Conservation (phyloP, 768 basidiomycete genomes). For the Fistulinella prunicolor region DNA sequence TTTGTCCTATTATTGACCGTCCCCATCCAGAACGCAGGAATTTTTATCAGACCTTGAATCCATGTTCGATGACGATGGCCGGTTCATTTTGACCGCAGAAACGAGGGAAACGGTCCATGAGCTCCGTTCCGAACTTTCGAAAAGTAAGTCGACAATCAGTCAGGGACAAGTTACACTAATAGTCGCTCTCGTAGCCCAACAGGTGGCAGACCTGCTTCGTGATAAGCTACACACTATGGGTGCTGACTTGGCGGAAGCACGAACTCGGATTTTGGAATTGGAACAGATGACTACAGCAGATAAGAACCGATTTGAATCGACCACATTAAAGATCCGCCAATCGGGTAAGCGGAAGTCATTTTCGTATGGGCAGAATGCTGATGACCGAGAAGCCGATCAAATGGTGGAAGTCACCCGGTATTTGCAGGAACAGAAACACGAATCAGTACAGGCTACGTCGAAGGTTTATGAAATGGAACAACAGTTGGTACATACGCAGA, state of each 20-base stretch:
- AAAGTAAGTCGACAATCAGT: conserved; percentile 24
- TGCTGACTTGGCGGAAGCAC: conserved; percentile 42
- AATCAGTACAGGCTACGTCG: conserved; percentile 23
- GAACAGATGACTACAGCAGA: conserved; percentile 28
- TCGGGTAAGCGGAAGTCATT: conserved; percentile 17
- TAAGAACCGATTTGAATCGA: conserved; percentile 20
- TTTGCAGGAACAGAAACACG: conserved; percentile 29
- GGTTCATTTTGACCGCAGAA: conserved; percentile 23
- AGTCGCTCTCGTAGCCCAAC: conserved; percentile 36
- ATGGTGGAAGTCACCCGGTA: conserved; percentile 23
- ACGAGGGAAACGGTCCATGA: conserved; percentile 32
- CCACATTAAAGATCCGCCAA: conserved; percentile 22
- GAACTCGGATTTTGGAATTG: conserved; percentile 36
- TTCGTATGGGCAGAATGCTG: conserved; percentile 7
- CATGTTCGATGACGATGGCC: conserved; percentile 27
- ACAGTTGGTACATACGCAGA: conserved; percentile 20
- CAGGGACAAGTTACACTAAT: not conserved
- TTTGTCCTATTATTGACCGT: conserved; percentile 8
- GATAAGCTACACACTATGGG: conserved; percentile 43
- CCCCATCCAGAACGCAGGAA: not conserved
- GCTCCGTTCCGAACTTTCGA: conserved; percentile 35
- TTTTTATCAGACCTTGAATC: conserved; percentile 27
- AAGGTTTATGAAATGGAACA: conserved; percentile 28
- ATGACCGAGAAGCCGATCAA: conserved; percentile 19
- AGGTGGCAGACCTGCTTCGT: conserved; percentile 48